phyloP scores from a whole-genome alignment of 2,329 filamentous ascomycete species.

The Fusarium mexicanum region DNA sequence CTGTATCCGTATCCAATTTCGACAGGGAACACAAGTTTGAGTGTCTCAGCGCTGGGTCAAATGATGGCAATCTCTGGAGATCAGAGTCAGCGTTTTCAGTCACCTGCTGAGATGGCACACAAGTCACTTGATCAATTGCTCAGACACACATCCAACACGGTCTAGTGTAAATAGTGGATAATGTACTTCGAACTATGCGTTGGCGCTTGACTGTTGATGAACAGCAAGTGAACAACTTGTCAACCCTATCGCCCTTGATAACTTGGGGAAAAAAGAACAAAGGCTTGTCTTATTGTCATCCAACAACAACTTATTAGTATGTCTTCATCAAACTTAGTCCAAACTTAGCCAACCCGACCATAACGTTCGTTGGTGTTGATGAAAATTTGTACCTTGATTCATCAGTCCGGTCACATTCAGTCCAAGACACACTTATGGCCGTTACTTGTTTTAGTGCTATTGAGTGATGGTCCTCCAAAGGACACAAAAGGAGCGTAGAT shows the following conservation, averaged over 20 bases:
- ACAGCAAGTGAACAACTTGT: background rate
- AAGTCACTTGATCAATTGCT: slow-evolving; percentile 15
- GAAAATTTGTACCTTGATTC: background rate
- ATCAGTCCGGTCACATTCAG: background rate
- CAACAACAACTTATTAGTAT: background rate
- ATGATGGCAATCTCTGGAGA: slow-evolving; percentile 5
- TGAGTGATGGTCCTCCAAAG: slow-evolving; percentile 2
- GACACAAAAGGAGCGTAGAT: slow-evolving; percentile 30
- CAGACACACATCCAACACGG: background rate
- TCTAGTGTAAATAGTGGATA: background rate
- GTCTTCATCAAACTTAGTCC: background rate
- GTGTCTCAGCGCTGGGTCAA: slow-evolving; percentile 18
- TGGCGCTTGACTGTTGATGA: background rate
- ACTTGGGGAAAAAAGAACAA: background rate
- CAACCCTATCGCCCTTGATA: background rate
- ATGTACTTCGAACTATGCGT: background rate
- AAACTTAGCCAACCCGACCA: background rate
- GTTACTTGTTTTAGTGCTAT: background rate
- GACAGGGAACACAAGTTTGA: background rate
- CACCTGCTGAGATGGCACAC: slow-evolving; percentile 9
- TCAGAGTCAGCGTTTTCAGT: slow-evolving; percentile 5
- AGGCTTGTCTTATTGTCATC: background rate
- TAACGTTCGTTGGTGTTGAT: background rate
- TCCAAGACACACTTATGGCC: background rate
- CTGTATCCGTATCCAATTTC: background rate